Evolutionary conservation across 1,139 yeast genomes (phyloP), one percentile per base, ranked within the genome.

Genomic region (Scheffersomyces titani): DNA sequence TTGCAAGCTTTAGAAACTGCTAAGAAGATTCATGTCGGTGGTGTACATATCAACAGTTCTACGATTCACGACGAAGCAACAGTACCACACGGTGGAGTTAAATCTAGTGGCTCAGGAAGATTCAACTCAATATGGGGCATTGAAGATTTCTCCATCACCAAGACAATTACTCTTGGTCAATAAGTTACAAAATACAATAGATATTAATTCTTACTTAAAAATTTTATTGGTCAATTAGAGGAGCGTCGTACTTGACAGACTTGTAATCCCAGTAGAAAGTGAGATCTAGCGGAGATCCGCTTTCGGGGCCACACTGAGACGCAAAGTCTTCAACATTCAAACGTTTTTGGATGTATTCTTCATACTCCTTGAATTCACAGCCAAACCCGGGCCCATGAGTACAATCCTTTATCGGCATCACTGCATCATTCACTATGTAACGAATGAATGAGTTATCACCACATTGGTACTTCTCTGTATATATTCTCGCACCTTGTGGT

Each of bases 11-110:
- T 79, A 47, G 66, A 66, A 3, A 50, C 74, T 18, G 84, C 85
- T 11, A 66, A 68, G 53, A 54, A 54, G 22, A 65, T 83, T 9
- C 81, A 81, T 50, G 61, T 70, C 47, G 86, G 87, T 16, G 81
- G 83, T 1, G 83, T 84, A 19, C 87, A 83, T 64, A 77, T 84
- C 57, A 84, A 84, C 62, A 70, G 76, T 13, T 69, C 79, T 30
- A 81, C 86, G 0, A 66, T 84, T 2, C 76, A 71, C 57, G 88
- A 84, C 59, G 85, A 82, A 60, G 69, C 84, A 3, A 73, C 78
- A 9, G 64, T 80, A 1, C 87, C 88, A 0, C 88, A 84, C 63
- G 88, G 88, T 6, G 88, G 88, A 1, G 74, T 79, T 48, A 83
- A 83, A 58, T 60, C 63, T 4, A 82, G 86, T 58, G 88, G 88